Base-by-base conservation (phyloP, 2,329 filamentous ascomycete genomes). In the Hymenoscyphus infarciens region DNA sequence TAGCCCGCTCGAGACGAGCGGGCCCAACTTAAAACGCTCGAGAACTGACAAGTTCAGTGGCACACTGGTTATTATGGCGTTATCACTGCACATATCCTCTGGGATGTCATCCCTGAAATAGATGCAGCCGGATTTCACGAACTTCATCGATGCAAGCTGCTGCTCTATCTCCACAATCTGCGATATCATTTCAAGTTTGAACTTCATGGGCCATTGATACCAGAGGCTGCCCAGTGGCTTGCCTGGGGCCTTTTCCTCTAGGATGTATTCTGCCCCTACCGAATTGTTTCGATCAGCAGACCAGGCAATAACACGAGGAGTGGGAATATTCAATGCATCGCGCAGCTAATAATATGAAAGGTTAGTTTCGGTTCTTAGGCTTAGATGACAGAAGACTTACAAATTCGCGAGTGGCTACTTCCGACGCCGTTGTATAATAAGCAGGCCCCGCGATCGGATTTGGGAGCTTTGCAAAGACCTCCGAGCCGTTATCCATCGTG, bases 401-500 rank as follows among this genome's bases (percentile, higher is more conserved):
- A 29, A 42, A 58, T 42, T 22, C 35, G 31, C 27, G 57, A 7
- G 71, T 73, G 4, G 71, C 71, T 22, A 73, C 64, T 62, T 62
- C 62, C 33, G 62, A 63, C 5, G 62, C 59, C 25, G 62, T 63
- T 29, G 62, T 61, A 45, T 63, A 71, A 55, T 63, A 70, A 27
- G 61, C 57, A 7, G 67, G 67, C 67, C 62, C 68, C n/a, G 59
- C 62, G 31, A 7, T 35, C 25, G 61, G 27, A 57, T 63, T 63
- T n/a, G 61, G 61, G 15, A 63, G 38, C 29, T 67, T 66, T 38
- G 68, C 67, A 60, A 70, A 61, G 2, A 70, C 56, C 38, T 66
- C 65, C 10, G 55, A 57, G 5, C 69, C 69, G 59, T 69, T 59
- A 59, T 66, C 61, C 69, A 74, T 70, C 5, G 68, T 71, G 38